Base-by-base conservation (phyloP, 2,329 filamentous ascomycete species). In the Lachnellula cervina region DNA sequence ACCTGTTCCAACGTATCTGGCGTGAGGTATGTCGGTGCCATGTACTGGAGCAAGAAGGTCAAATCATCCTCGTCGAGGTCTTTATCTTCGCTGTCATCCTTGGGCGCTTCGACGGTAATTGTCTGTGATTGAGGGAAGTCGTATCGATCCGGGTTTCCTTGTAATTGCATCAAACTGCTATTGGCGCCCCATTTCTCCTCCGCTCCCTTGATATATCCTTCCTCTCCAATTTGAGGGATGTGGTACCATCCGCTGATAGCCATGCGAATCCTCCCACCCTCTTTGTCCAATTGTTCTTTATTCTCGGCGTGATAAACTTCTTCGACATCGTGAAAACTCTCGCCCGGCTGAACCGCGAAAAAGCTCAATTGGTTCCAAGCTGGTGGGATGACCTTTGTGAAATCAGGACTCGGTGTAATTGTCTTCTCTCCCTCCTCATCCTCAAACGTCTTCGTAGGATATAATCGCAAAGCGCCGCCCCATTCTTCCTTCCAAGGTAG, bases 191-290 rank as follows among this genome's bases (percentile, higher is more conserved):
- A 83, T 69, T 87, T 88, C 75, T 95, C 90, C 71, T 97, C 93
- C 53, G 94, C 80, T 4, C 93, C 94, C 69, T 88, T 78, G 64
- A 96, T 84, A 66, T 88, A 99, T 44, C 94, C 94, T 25, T 96
- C 90, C 72, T 99, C 94, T 54, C 93, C 93, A 64, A 89, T 75
- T 73, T 99, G 94, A 0, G 94, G 94, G 61, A 99, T 97, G 73
- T 99, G 94, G 72, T 95, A 99, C 94, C 94, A 99, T 51, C 94
- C 94, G 69, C 90, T 96, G 69, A 99, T 96, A 50, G 94, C 94
- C 93, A 99, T 97, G 63, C 94, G 86, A 49, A 97, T 84, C 48
- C 90, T 83, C 1, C 87, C 87, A 17, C 87, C 87, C 56, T 92
- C 82, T 71, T 79, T 83, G 69, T 79, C 80, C 53, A 84, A 80